These are phyloP conservation scores for Saccharum spontaneum DNA, from an alignment of 176 grass and related monocot genomes.

Conservation along the genomic window DNA sequence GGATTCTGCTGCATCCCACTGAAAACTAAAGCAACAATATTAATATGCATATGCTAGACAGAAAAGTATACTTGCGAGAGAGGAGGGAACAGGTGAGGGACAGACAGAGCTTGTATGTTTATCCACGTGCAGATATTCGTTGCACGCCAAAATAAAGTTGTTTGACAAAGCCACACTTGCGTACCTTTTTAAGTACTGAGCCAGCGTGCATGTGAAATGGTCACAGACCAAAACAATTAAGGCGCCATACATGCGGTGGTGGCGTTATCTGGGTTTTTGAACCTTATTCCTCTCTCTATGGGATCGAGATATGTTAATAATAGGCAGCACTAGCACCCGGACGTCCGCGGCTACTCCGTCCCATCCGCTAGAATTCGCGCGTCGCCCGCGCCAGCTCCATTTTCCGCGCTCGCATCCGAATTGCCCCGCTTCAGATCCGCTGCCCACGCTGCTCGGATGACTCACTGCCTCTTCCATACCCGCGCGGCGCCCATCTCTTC, in stretches of 20 bases:
- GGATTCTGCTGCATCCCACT: slow-evolving; percentile 26
- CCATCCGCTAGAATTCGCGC: too few species aligned
- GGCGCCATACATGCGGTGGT: not conserved
- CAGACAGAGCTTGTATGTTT: not conserved
- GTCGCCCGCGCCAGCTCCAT: too few species aligned
- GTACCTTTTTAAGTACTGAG: slow-evolving; percentile 24
- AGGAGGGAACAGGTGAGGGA: too few species aligned
- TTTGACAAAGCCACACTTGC: not conserved
- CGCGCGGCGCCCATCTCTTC: too few species aligned
- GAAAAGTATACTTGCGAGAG: not conserved
- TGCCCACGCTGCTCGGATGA: too few species aligned
- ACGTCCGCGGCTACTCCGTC: too few species aligned
- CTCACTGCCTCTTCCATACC: too few species aligned
- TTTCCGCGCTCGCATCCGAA: too few species aligned
- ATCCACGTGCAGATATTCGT: slow-evolving; percentile 36
- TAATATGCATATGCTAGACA: not conserved
- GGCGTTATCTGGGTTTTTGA: slow-evolving; percentile 16
- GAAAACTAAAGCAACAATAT: slow-evolving; percentile 11
- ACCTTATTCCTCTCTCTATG: slow-evolving; percentile 1
- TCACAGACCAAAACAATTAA: slow-evolving; percentile 20
- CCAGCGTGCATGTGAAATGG: slow-evolving; percentile 27
- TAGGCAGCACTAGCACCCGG: too few species aligned
- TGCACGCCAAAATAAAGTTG: slow-evolving; percentile 18
- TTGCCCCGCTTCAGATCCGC: too few species aligned
- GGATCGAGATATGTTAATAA: slow-evolving; percentile 5